Evolutionary conservation across 345 rosid genomes (phyloP).

Genomic region (Nasturtium officinale): DNA sequence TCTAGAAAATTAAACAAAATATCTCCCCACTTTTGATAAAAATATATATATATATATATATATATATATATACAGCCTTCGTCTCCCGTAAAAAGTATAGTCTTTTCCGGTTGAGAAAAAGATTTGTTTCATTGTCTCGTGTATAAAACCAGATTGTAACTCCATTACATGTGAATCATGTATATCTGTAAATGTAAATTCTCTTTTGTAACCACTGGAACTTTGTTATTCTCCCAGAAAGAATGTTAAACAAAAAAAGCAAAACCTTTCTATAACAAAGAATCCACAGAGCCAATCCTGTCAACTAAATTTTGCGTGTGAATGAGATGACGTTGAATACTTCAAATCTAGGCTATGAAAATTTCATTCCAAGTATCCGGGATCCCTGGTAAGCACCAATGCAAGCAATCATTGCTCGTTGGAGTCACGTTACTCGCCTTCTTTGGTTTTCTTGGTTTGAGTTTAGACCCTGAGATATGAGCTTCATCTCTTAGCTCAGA

Average conservation of each 20-base stretch:
- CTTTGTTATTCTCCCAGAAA: conserved; percentile 18
- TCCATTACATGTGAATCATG: conserved; percentile 7
- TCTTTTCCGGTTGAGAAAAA: background rate
- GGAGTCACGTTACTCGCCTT: conserved; percentile 53
- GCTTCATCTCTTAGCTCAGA: conserved; percentile 77
- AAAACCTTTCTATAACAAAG: conserved; percentile 34
- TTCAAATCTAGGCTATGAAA: conserved; percentile 59
- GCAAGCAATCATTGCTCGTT: conserved; percentile 73
- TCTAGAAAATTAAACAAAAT: too few species aligned
- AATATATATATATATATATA: too few species aligned
- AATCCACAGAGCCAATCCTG: conserved; percentile 22
- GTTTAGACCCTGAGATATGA: conserved; percentile 53
- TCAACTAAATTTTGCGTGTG: conserved; percentile 10
- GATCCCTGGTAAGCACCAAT: conserved; percentile 93
- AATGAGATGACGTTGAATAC: background rate
- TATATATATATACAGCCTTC: too few species aligned
- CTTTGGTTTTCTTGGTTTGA: conserved; percentile 46
- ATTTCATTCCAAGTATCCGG: conserved; percentile 88
- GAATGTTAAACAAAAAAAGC: background rate
- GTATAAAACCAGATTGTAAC: background rate
- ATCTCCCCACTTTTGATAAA: too few species aligned
- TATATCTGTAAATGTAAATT: background rate
- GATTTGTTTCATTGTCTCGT: background rate
- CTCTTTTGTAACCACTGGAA: conserved; percentile 9
- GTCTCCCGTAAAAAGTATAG: too few species aligned